These are phyloP conservation scores for Trichoderma sp. DNA, from an alignment of 2,329 filamentous ascomycete species.

Conservation along the genomic window DNA sequence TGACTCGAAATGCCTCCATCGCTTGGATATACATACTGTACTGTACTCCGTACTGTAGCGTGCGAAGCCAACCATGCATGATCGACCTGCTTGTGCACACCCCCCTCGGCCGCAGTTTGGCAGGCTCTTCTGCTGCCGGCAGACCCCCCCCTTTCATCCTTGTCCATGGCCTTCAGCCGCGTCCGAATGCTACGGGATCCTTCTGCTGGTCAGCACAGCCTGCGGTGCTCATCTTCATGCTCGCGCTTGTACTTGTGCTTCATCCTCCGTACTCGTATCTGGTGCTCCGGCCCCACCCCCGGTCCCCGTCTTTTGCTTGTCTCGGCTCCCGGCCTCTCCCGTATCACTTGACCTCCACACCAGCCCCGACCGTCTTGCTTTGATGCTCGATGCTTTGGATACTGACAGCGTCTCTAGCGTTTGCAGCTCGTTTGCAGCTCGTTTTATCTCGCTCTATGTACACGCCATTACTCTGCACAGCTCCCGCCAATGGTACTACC, in stretches of 20 bases:
- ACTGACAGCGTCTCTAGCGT: background rate
- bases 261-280: background rate
- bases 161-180: slow-evolving; percentile 1
- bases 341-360: background rate
- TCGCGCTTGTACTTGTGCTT: background rate
- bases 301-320: slow-evolving; percentile 13
- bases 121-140: background rate
- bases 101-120: background rate
- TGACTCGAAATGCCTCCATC: slow-evolving; percentile 7
- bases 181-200: background rate
- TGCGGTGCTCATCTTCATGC: background rate
- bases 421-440: background rate
- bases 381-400: background rate
- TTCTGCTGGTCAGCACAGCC: background rate
- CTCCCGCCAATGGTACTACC: background rate
- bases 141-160: background rate
- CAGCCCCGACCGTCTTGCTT: background rate
- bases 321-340: slow-evolving; percentile 16
- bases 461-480: background rate
- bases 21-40: no score
- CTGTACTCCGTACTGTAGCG: no score
- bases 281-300: background rate
- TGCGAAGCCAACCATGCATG: background rate
- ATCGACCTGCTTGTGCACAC: background rate
- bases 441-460: background rate